Conservation (phyloP, 345 rosid genomes). For the Schrenkiella parvula region DNA sequence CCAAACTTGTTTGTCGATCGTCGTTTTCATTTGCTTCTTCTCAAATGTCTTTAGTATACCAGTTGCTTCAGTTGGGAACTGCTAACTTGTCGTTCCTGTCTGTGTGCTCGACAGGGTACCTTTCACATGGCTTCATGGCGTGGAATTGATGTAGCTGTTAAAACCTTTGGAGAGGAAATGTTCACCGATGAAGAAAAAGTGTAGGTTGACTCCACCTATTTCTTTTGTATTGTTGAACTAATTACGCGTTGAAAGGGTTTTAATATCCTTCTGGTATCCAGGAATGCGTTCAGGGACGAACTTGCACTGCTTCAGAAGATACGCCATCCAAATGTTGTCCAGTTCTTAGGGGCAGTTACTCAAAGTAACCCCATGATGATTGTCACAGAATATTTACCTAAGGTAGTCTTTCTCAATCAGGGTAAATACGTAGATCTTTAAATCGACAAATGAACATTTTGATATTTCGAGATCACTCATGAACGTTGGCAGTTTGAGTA, state of each 20-base stretch:
- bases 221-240: background rate
- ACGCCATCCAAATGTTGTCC: conserved; percentile 87
- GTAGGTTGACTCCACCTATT: conserved; percentile 43
- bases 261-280: conserved; percentile 29
- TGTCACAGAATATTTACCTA: conserved; percentile 70
- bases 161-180: conserved; percentile 72
- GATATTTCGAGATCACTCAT: background rate
- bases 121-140: conserved; percentile 79
- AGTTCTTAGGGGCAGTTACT: conserved; percentile 85
- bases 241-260: background rate
- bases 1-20: background rate
- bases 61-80: no score
- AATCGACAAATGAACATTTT: background rate
- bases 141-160: conserved; percentile 79
- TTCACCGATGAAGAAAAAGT: conserved; percentile 66
- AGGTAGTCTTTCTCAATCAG: conserved; percentile 41
- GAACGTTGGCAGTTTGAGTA: background rate
- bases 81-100: background rate
- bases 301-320: conserved; percentile 78
- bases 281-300: conserved; percentile 81
- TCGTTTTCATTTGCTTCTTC: background rate
- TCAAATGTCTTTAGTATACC: background rate
- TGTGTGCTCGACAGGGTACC: conserved; percentile 53
- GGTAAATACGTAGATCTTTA: background rate
- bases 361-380: conserved; percentile 89